These are phyloP conservation scores for Phytophthora uliginosa DNA, from an alignment of 352 stramenopile genomes.

Conservation along the genomic window DNA sequence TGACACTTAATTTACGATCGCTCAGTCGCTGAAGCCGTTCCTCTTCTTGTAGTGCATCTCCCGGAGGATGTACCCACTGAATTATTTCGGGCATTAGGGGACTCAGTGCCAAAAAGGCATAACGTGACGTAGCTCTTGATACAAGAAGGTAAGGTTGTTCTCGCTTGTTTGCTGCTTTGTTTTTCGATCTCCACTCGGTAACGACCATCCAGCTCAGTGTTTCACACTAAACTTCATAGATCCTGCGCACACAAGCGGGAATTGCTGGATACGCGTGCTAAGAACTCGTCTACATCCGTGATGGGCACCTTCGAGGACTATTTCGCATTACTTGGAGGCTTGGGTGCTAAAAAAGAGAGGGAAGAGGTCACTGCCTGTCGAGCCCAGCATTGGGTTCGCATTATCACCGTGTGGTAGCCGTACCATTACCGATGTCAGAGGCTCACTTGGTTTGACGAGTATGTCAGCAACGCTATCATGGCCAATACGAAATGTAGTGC, in stretches of 20 bases:
- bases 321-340: neutral
- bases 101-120: neutral
- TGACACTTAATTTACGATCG: too few relatives aligned
- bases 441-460: conserved; percentile 1
- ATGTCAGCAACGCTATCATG: neutral
- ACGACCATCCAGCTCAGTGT: conserved; percentile 18
- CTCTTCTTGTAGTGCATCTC: too few relatives aligned
- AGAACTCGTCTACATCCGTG: neutral
- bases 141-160: conserved; percentile 21
- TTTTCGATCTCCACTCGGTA: conserved; percentile 4
- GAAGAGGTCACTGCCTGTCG: conserved; percentile 8
- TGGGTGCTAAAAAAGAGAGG: conserved; percentile 12
- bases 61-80: too few relatives aligned
- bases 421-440: conserved; percentile 2
- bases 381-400: neutral
- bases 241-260: conserved; percentile 20
- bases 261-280: conserved; percentile 6
- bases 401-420: neutral
- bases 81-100: too few relatives aligned
- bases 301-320: conserved; percentile 1
- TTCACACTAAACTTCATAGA: conserved; percentile 27
- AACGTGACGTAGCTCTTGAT: conserved; percentile 12
- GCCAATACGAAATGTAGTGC: conserved; percentile 7
- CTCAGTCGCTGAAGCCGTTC: too few relatives aligned
- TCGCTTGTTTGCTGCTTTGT: conserved; percentile 3